A percentile compares a stretch with the other conserved stretches of the same genome.
These are phyloP conservation scores for Oryza coarctata DNA, from an alignment of 176 grass and related monocot species.

Conservation along the genomic window DNA sequence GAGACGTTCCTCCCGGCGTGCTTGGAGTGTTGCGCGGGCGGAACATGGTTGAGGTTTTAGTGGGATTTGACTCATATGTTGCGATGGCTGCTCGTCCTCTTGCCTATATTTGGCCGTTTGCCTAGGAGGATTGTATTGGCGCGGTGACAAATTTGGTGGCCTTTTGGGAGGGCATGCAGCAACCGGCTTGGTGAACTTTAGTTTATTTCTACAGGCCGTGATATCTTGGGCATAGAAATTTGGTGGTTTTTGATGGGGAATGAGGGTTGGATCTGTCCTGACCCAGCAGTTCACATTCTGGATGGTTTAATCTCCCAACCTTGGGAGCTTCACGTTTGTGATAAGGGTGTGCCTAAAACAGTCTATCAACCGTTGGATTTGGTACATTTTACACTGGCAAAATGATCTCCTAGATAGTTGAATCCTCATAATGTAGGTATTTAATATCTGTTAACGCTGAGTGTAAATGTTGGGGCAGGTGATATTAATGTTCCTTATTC, in stretches of 20 bases:
- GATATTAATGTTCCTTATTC: slow-evolving; percentile 18
- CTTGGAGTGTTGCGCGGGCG: background rate
- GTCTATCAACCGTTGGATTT: background rate
- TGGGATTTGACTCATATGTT: background rate
- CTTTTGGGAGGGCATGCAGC: slow-evolving; percentile 2
- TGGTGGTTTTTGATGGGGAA: background rate
- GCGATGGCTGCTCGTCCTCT: slow-evolving; percentile 7
- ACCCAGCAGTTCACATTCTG: background rate
- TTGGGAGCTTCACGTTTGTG: background rate
- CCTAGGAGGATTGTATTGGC: background rate
- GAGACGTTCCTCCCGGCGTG: background rate
- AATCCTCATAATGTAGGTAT: background rate
- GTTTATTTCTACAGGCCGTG: background rate
- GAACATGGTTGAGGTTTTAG: slow-evolving; percentile 9
- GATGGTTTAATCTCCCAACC: background rate
- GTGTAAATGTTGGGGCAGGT: background rate
- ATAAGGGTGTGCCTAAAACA: background rate
- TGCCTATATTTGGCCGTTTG: background rate
- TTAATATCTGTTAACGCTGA: background rate
- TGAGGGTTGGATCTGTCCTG: background rate
- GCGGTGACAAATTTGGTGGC: background rate
- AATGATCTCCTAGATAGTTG: background rate
- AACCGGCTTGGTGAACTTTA: slow-evolving; percentile 19
- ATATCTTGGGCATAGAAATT: background rate
- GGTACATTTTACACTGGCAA: background rate